These are phyloP conservation scores for Xylaria scruposa DNA, from an alignment of 495 filamentous ascomycete species.

Conservation along the genomic window DNA sequence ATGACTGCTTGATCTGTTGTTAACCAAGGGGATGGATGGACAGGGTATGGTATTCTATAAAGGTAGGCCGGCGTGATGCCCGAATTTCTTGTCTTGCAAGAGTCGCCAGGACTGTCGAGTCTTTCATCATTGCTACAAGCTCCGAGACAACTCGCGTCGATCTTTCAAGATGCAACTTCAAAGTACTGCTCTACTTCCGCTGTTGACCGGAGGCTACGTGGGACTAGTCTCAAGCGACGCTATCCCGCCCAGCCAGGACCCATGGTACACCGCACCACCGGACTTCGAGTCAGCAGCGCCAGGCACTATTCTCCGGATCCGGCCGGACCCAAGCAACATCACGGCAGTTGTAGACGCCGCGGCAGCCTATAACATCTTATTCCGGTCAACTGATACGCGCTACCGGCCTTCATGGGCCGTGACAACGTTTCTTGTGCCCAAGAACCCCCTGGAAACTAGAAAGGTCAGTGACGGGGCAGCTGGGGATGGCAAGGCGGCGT, in stretches of 20 bases:
- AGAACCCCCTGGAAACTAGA: slow-evolving; percentile 22
- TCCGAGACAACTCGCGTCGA: not conserved
- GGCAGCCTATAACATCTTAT: slow-evolving; percentile 57
- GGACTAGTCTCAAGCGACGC: not conserved
- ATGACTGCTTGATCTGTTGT: not conserved
- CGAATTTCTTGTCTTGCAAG: not conserved
- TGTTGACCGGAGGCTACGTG: not conserved
- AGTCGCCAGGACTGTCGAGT: too few relatives aligned
- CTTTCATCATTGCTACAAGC: not conserved
- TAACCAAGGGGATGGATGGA: not conserved
- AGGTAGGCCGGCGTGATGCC: not conserved
- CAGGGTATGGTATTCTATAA: not conserved
- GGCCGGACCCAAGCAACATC: slow-evolving; percentile 52
- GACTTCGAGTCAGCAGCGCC: slow-evolving; percentile 47
- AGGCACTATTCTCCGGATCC: slow-evolving; percentile 54
- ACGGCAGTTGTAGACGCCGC: slow-evolving; percentile 38
- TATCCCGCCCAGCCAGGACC: slow-evolving; percentile 49
- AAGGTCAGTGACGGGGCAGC: not conserved
- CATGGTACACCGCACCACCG: slow-evolving; percentile 54
- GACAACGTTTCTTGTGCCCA: slow-evolving; percentile 57
- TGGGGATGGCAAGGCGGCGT: slow-evolving; percentile 25
- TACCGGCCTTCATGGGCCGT: slow-evolving; percentile 55
- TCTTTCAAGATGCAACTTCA: not conserved
- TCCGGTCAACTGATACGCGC: slow-evolving; percentile 54
- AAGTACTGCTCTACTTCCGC: not conserved